These are phyloP conservation scores for Salix koriyanagi DNA, from an alignment of 345 rosid genomes.

Conservation along the genomic window DNA sequence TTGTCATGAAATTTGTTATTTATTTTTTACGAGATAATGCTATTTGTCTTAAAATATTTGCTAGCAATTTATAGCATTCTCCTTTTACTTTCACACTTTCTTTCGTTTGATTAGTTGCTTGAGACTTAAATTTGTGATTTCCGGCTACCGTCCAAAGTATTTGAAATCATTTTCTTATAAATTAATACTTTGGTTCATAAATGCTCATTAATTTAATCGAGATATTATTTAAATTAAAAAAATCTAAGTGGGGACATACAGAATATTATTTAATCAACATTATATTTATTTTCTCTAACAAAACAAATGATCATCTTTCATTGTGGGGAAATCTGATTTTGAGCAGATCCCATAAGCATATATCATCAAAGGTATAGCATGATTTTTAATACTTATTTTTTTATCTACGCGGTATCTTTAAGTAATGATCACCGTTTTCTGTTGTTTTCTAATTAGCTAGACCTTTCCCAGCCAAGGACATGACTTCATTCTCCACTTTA, in stretches of 20 bases:
- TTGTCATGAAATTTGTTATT: too few species aligned
- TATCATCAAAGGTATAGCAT: neutral
- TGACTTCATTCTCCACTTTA: neutral
- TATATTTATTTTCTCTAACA: too few species aligned
- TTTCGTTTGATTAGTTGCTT: neutral
- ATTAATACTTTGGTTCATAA: too few species aligned
- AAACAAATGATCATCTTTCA: neutral
- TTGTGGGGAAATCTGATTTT: neutral
- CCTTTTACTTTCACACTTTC: neutral
- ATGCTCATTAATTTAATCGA: too few species aligned
- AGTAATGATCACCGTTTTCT: neutral
- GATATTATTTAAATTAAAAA: too few species aligned
- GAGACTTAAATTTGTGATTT: neutral
- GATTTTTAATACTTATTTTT: neutral
- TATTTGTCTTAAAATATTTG: neutral
- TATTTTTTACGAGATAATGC: too few species aligned
- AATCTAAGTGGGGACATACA: too few species aligned
- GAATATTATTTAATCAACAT: too few species aligned
- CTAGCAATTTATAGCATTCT: neutral
- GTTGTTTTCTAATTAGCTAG: neutral
- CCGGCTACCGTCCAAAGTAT: neutral
- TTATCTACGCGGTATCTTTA: neutral
- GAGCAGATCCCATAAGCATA: neutral
- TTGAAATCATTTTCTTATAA: neutral
- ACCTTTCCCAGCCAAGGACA: neutral